phyloP scores from a whole-genome alignment of 768 basidiomycete genomes.

The Termitomyces sp. region DNA sequence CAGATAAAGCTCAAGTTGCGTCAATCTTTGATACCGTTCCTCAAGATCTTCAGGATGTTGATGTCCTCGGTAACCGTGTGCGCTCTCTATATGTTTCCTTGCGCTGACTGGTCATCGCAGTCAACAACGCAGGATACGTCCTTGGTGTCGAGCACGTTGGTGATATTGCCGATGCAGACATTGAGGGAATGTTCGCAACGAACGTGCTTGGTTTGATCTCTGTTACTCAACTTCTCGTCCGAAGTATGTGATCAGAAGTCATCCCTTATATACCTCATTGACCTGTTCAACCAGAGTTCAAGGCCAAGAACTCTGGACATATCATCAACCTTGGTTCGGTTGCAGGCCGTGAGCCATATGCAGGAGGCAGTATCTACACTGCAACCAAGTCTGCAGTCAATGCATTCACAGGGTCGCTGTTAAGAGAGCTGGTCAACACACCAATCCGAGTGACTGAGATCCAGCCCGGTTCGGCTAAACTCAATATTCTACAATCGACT shows the following conservation, averaged over 20 bases:
- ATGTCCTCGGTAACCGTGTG: conserved; percentile 67
- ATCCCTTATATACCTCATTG: not conserved
- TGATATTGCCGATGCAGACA: conserved; percentile 66
- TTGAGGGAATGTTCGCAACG: conserved; percentile 79
- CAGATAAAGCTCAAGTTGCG: conserved; percentile 68
- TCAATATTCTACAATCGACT: conserved; percentile 11
- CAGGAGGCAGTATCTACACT: conserved; percentile 88
- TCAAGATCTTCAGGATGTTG: conserved; percentile 61
- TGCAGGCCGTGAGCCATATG: conserved; percentile 83
- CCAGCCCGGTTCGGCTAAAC: conserved; percentile 62
- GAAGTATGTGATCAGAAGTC: conserved; percentile 31
- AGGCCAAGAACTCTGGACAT: conserved; percentile 71
- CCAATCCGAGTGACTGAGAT: conserved; percentile 93
- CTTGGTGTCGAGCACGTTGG: conserved; percentile 86
- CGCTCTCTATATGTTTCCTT: not conserved
- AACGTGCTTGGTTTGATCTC: conserved; percentile 84
- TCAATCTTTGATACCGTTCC: conserved; percentile 70
- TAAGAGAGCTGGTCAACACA: conserved; percentile 88
- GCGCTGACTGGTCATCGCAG: conserved; percentile 20
- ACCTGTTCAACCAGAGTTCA: conserved; percentile 55
- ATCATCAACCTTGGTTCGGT: conserved; percentile 95
- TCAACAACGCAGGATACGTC: conserved; percentile 82
- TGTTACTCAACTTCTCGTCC: conserved; percentile 70
- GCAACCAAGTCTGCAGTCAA: conserved; percentile 86
- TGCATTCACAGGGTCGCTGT: conserved; percentile 78